Base-by-base conservation (phyloP, 176 grass and related monocot genomes). In the Zoysia japonica region DNA sequence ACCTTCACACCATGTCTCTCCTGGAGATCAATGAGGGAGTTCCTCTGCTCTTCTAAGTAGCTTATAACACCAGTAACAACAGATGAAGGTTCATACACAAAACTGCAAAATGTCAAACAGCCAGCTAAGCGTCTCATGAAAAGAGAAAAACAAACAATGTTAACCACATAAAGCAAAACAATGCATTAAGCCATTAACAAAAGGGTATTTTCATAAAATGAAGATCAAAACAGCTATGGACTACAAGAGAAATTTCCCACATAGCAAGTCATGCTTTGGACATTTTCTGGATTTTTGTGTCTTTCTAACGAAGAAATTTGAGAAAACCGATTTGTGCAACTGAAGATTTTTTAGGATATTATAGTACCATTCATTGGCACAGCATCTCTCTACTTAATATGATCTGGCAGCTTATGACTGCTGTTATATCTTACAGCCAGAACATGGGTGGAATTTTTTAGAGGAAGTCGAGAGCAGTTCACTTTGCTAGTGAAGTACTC, bases 61-160 rank as follows among this genome's bases (percentile, higher is more conserved):
- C 90, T 88, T 82, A 99, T 83, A 78, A 99, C 96, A 78, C 89
- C 83, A 84, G 70, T 75, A 65, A 99, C 96, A 75, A 88, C 87
- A 68, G 88, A 87, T n/a, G 92, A 91, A 37, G 96, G 86, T 81
- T 99, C 96, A 63, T 99, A 99, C 67, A 95, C 89, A 95, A 84
- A 99, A 83, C 92, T 95, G 86, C 79, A 84, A 81, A 81, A 4
- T 46, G 8, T 51, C 35, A 81, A 71, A 77, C 0, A 77, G 12
- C 80, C 37, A 87, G 37, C 17, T 75, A 11, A 15, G 16, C 28
- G 40, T 41, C 13, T 61, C 75, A 67, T 66, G 28, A 72, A 78
- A 61, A 78, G 15, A 11, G 14, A 61, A 9, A 8, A 35, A 13
- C 57, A 5, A 14, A 72, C 6, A 42, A 61, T 16, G 11, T 68